phyloP scores from a whole-genome alignment of 768 basidiomycete genomes.

The Sistotremastrum niveocremeum region DNA sequence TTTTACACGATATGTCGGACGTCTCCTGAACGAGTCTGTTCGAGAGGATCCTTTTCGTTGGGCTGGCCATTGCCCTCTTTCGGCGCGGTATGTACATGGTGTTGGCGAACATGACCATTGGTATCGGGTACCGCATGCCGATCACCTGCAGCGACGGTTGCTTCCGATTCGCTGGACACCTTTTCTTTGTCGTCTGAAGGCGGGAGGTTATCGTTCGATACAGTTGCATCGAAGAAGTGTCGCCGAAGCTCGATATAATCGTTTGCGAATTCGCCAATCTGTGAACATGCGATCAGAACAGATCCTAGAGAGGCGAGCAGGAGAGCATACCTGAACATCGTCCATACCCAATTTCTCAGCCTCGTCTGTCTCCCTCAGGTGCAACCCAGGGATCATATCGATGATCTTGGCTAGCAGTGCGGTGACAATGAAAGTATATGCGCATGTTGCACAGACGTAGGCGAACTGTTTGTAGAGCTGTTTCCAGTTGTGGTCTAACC shows the following conservation, averaged over 20 bases:
- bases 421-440: slow-evolving; percentile 49
- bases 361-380: slow-evolving; percentile 37
- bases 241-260: slow-evolving; percentile 61
- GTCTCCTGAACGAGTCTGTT: no score
- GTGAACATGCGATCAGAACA: background rate
- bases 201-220: slow-evolving; percentile 1
- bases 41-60: no score
- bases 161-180: slow-evolving; percentile 1
- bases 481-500: slow-evolving; percentile 64
- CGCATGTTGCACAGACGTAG: slow-evolving; percentile 43
- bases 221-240: slow-evolving; percentile 41
- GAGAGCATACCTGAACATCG: slow-evolving; percentile 47
- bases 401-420: slow-evolving; percentile 44
- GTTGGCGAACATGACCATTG: background rate
- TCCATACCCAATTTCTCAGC: slow-evolving; percentile 55
- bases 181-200: background rate
- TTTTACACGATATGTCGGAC: no score
- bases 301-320: background rate
- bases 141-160: slow-evolving; percentile 23
- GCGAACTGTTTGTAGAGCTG: slow-evolving; percentile 70
- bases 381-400: slow-evolving; percentile 44
- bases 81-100: background rate
- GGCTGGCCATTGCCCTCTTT: no score
- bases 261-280: slow-evolving; percentile 59
- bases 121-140: slow-evolving; percentile 26